phyloP scores from a whole-genome alignment of 176 grass and related monocot species.

The sorghum (Sorghum bicolor) region Sorghum_bicolor_NCBIv3 NC_012878.2:2796501-2797000 shows the following conservation, averaged over 20 bases:
- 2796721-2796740: neutral
- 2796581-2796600: neutral
- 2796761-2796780: neutral
- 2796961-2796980: neutral
- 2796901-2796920: neutral
- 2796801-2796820: neutral
- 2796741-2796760: neutral
- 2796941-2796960: neutral
- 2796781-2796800: neutral
- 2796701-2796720: neutral
- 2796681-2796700: neutral
- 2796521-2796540: neutral
- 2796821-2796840: neutral
- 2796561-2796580: neutral
- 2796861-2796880: neutral
- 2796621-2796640: neutral
- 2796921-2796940: neutral
- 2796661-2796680: neutral
- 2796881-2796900: neutral
- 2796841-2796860: neutral
- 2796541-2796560: neutral
- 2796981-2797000: neutral
- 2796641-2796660: neutral
- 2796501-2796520: neutral
- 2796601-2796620: neutral